Percentiles rank a stretch among this genome's conserved stretches.
Evolutionary conservation across 805 yeast genomes (phyloP).

Genomic region (Metschnikowia drakensbergensis): DNA sequence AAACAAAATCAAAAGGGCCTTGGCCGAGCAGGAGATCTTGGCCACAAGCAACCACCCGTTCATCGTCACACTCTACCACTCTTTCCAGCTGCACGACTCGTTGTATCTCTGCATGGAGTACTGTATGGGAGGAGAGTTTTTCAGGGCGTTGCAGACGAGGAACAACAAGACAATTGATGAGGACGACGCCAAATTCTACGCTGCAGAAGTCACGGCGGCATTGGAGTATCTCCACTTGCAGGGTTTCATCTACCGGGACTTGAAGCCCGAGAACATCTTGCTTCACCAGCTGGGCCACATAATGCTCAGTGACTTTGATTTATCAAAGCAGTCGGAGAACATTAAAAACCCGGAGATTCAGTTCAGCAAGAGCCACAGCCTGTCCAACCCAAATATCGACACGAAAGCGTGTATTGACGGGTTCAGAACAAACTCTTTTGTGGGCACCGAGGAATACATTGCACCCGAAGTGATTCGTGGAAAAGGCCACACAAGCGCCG

Average conservation of each 20-base stretch:
- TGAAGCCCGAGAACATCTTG: slow-evolving; percentile 93
- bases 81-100: slow-evolving; percentile 89
- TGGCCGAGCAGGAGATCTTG: slow-evolving; percentile 94
- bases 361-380: slow-evolving; percentile 29
- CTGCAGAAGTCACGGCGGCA: slow-evolving; percentile 96
- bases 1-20: slow-evolving; percentile 88
- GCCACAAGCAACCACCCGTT: slow-evolving; percentile 97
- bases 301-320: slow-evolving; percentile 94
- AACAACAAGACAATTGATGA: slow-evolving; percentile 82
- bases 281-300: slow-evolving; percentile 97
- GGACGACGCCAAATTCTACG: slow-evolving; percentile 87
- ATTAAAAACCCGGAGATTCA: slow-evolving; percentile 74
- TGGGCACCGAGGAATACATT: slow-evolving; percentile 97
- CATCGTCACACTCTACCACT: slow-evolving; percentile 92
- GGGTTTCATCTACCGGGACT: slow-evolving; percentile 96
- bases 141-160: slow-evolving; percentile 90
- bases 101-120: slow-evolving; percentile 96
- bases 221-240: slow-evolving; percentile 90
- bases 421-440: slow-evolving; percentile 95
- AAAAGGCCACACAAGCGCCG: slow-evolving; percentile 95
- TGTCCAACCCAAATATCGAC: slow-evolving; percentile 65
- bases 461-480: slow-evolving; percentile 98
- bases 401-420: slow-evolving; percentile 95
- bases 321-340: slow-evolving; percentile 81
- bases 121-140: slow-evolving; percentile 99